Base-by-base conservation (phyloP, 2,329 filamentous ascomycete species). In the Westerdykella ornata region DNA sequence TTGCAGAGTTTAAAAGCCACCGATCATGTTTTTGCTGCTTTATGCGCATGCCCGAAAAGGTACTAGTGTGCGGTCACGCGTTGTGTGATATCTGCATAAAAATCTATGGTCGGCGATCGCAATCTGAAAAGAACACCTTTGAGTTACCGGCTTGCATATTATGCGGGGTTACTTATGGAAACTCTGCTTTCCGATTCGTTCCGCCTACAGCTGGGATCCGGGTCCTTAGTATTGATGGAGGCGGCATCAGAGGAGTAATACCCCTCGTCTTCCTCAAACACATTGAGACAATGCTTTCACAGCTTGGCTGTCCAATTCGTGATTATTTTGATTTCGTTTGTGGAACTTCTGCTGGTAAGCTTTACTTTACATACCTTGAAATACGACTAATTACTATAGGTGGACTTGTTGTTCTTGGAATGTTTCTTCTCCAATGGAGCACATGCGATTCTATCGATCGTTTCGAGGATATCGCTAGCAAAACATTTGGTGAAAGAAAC, bases 171-270 rank as follows among this genome's bases (percentile, higher is more conserved):
- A 16, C 17, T 7, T 33, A 53, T 14, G n/a, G 43, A 6, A 41
- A 39, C 18, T 52, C 57, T 14, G 51, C 18, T 1, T 45, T 43
- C 29, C 16, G 46, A 13, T 42, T 67, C 4, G 49, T 65, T 9
- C 65, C 64, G 9, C 51, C 55, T 9, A 67, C 63, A 5, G 54
- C 59, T 19, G 52, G 60, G 12, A 43, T 63, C 11, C 42, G 62
- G 28, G 45, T 68, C 14, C 44, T 69, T 7, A 57, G 56, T 41
- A 52, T 70, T 42, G 64, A 70, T 51, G 63, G 63, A 11, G 63
- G 64, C 8, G 55, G 57, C 3, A 38, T 57, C 9, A 43, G 52
- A 32, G 52, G 56, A 1, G 45, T 61, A n/a, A 46, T 59, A 15
- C 54, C 51, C 9, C 42, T 61, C 19, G 37, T 38, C 4, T 48